A percentile compares a stretch with the other conserved stretches of the same genome.
phyloP scores from a whole-genome alignment of 2,329 filamentous ascomycete genomes.

The Fusarium papillatum region DNA sequence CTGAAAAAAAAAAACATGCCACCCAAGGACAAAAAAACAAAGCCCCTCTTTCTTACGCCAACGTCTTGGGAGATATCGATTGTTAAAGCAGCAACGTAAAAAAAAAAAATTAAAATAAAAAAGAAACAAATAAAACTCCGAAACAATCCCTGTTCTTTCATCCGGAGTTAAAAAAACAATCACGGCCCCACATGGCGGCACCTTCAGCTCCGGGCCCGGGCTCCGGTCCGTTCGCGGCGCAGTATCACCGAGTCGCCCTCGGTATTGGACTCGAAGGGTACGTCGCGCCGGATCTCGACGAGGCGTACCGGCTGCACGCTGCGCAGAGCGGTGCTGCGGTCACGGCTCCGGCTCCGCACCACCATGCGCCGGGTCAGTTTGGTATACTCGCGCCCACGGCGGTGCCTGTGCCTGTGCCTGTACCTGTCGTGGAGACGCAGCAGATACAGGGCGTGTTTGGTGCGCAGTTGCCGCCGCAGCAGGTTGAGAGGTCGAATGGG shows the following conservation, averaged over 20 bases:
- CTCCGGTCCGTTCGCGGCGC: conserved; percentile 20
- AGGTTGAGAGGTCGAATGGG: conserved; percentile 55
- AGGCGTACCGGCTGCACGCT: conserved; percentile 30
- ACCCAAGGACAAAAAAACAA: conserved; percentile 6
- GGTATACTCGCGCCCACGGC: conserved; percentile 57
- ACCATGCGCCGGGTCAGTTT: conserved; percentile 54
- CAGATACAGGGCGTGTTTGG: conserved; percentile 14
- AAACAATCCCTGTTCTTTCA: neutral
- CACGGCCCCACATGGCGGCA: conserved; percentile 27
- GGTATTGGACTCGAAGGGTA: conserved; percentile 35
- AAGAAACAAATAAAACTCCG: neutral
- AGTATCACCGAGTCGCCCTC: conserved; percentile 29
- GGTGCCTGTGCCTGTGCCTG: conserved; percentile 27
- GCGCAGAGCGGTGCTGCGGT: conserved; percentile 10
- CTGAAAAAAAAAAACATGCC: conserved; percentile 7
- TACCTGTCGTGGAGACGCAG: conserved; percentile 22
- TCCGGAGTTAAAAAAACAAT: too few species aligned
- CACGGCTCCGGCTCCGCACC: neutral
- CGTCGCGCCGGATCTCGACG: conserved; percentile 25
- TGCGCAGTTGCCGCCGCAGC: neutral
- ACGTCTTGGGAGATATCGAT: neutral
- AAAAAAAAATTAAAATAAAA: neutral
- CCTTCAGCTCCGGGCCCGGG: conserved; percentile 21
- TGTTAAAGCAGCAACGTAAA: conserved; percentile 42
- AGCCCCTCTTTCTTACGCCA: conserved; percentile 17